Evolutionary conservation across 441 rosid species (phyloP).

Genomic region (Adansonia gregorii): DNA sequence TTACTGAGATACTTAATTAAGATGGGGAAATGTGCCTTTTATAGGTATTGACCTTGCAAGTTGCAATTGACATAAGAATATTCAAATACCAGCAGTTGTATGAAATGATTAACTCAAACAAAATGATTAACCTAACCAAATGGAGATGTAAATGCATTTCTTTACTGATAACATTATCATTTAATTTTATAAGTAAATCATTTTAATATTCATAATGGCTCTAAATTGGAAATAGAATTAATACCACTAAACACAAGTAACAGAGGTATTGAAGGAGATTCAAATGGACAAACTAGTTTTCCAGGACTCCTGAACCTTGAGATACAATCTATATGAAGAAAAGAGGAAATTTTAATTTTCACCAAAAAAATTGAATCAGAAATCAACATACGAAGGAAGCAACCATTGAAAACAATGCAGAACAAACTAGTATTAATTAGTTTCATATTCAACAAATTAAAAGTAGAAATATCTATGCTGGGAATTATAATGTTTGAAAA

Average conservation of each 20-base stretch:
- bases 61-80: neutral
- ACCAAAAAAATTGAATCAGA: neutral
- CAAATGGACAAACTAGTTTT: neutral
- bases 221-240: neutral
- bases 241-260: neutral
- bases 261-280: neutral
- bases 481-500: neutral
- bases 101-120: neutral
- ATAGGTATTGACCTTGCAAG: neutral
- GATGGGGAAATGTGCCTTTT: neutral
- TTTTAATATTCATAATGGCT: too few relatives aligned
- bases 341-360: neutral
- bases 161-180: neutral
- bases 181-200: neutral
- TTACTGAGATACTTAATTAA: neutral
- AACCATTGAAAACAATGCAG: neutral
- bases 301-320: neutral
- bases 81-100: neutral
- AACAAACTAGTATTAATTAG: neutral
- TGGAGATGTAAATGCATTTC: neutral
- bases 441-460: neutral
- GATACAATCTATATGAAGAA: neutral
- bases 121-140: too few relatives aligned
- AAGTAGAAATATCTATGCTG: neutral
- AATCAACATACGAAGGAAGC: neutral